Conservation (phyloP, 2,329 filamentous ascomycete species). For the Septoria petroselini region DNA sequence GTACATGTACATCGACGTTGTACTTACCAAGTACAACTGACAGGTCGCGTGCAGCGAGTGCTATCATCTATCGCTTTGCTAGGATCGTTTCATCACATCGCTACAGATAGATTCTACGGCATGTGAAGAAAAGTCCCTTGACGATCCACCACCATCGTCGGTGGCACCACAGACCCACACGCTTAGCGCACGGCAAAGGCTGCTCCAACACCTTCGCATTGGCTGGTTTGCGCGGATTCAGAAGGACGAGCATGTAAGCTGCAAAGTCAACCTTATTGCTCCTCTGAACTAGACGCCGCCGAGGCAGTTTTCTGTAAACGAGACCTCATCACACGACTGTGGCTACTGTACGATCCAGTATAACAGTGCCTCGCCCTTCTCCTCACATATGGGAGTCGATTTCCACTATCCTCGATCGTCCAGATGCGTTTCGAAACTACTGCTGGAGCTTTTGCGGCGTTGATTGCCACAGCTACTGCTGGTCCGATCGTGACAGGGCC, state of each 20-base stretch:
- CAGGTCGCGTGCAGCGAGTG: too few relatives aligned
- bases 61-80: too few relatives aligned
- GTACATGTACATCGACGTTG: background rate
- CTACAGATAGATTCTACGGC: background rate
- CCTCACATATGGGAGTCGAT: background rate
- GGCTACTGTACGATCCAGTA: too few relatives aligned
- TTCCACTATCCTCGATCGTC: background rate
- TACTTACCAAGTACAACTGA: too few relatives aligned
- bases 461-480: background rate
- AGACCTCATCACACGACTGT: background rate
- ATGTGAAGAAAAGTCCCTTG: background rate
- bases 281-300: background rate
- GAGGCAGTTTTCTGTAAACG: slow-evolving; percentile 1
- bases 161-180: slow-evolving; percentile 1
- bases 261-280: background rate
- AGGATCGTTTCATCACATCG: background rate
- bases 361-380: background rate
- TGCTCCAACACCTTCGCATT: background rate
- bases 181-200: slow-evolving; percentile 4
- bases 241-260: background rate
- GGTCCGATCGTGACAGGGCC: background rate
- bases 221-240: too few relatives aligned
- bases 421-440: slow-evolving; percentile 1
- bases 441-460: background rate
- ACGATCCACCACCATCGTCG: slow-evolving; percentile 1